phyloP scores from a whole-genome alignment of 2,329 filamentous ascomycete genomes.

The Teratosphaeria destructans region DNA sequence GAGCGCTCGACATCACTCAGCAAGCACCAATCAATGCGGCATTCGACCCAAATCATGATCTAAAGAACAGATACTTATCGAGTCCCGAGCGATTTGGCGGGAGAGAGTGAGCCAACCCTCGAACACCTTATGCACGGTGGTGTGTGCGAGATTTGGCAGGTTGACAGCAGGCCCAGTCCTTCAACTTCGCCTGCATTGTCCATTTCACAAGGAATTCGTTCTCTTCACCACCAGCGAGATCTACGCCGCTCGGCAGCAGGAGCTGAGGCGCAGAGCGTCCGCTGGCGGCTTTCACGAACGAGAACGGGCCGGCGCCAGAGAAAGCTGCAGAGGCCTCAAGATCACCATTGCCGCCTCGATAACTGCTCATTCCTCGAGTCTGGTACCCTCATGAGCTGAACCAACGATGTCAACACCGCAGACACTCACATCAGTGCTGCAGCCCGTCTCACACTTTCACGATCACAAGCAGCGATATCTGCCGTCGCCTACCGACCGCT shows the following conservation, averaged over 20 bases:
- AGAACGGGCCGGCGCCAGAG: not conserved
- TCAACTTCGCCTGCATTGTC: not conserved
- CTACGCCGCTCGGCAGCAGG: not conserved
- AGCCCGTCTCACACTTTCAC: conserved; percentile 21
- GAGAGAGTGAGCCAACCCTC: not conserved
- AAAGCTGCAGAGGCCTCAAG: not conserved
- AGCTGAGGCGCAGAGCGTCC: not conserved
- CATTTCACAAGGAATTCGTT: not conserved
- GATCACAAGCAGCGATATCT: conserved; percentile 20
- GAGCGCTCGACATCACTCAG: not conserved
- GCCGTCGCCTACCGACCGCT: conserved; percentile 21
- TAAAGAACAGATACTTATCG: not conserved
- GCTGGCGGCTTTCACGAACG: not conserved
- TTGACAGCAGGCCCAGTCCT: not conserved
- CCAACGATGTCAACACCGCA: conserved; percentile 20
- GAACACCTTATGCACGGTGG: not conserved
- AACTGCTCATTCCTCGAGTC: not conserved
- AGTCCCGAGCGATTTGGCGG: not conserved
- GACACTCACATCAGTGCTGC: conserved; percentile 22
- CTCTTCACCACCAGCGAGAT: not conserved
- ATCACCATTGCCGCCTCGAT: not conserved
- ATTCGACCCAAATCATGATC: not conserved
- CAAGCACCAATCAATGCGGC: not conserved
- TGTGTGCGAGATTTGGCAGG: not conserved
- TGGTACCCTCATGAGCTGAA: conserved; percentile 3